Evolutionary conservation across 2,329 filamentous ascomycete genomes (phyloP).

Genomic region (Monilinia fructicola): DNA sequence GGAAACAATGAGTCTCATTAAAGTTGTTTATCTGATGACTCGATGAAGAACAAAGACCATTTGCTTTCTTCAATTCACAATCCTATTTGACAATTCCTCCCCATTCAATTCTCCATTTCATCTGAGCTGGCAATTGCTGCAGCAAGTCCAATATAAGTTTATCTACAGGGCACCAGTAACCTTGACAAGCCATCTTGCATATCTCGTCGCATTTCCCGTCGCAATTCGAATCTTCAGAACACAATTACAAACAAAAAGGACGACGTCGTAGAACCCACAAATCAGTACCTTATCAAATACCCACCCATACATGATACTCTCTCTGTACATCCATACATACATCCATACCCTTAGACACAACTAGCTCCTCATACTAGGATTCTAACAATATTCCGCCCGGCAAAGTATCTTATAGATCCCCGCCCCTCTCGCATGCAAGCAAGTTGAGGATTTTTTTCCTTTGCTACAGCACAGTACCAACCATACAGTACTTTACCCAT

Average conservation of each 20-base stretch:
- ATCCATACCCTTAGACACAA: not conserved
- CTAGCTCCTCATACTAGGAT: not conserved
- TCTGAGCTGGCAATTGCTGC: constrained; percentile 24
- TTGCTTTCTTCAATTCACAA: not conserved
- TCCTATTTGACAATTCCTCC: constrained; percentile 8
- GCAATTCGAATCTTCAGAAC: constrained; percentile 12
- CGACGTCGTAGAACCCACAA: constrained; percentile 19
- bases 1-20: not conserved
- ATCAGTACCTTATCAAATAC: constrained; percentile 15
- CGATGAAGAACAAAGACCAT: not conserved
- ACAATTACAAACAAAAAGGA: constrained; percentile 1
- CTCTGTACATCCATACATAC: not conserved
- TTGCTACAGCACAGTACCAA: not conserved
- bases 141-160: not conserved
- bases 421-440: constrained; percentile 23
- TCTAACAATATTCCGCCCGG: constrained; percentile 11
- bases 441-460: constrained; percentile 3
- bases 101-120: not conserved
- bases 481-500: not conserved
- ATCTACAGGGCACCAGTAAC: constrained; percentile 13
- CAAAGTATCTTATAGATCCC: constrained; percentile 18
- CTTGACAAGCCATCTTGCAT: constrained; percentile 25
- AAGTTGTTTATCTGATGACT: not conserved
- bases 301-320: not conserved
- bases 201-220: constrained; percentile 14